phyloP scores from a whole-genome alignment of 257 asterid genomes.

The Gynochthodes officinalis region DNA sequence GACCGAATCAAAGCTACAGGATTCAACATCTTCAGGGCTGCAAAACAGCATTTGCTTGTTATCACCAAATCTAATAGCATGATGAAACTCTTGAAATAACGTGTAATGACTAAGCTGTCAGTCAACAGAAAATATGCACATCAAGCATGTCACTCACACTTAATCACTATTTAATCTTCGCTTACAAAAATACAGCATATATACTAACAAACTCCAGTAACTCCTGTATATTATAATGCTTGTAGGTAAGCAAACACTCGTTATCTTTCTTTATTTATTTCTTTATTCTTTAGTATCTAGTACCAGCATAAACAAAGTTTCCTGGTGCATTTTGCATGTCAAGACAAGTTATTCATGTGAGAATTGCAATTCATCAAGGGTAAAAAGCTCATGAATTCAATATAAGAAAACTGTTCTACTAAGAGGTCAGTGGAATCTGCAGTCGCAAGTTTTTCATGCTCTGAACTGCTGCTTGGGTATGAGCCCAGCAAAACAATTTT shows the following conservation, averaged over 20 bases:
- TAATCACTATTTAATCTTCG: not conserved
- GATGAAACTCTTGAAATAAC: not conserved
- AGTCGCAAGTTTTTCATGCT: not conserved
- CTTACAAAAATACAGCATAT: not conserved
- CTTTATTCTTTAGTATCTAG: not conserved
- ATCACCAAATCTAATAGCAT: not conserved
- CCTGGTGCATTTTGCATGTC: not conserved
- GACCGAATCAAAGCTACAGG: constrained; percentile 82
- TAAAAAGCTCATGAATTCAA: not conserved
- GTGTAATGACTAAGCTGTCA: not conserved
- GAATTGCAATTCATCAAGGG: not conserved
- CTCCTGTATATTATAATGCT: not conserved
- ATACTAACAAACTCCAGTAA: not conserved
- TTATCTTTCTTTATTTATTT: too few species aligned
- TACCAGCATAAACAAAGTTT: not conserved
- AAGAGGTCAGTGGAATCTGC: not conserved
- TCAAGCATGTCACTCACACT: not conserved
- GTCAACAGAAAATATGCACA: not conserved
- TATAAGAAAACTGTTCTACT: not conserved
- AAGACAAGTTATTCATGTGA: not conserved
- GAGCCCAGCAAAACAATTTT: not conserved
- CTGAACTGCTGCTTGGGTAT: not conserved
- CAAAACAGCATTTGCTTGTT: constrained; percentile 14
- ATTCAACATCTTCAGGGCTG: constrained; percentile 87
- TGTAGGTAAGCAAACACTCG: not conserved